Evolutionary conservation across 2,329 filamentous ascomycete species (phyloP), one percentile per base, ranked within the genome.

Genomic region (Colletotrichum tropicale): DNA sequence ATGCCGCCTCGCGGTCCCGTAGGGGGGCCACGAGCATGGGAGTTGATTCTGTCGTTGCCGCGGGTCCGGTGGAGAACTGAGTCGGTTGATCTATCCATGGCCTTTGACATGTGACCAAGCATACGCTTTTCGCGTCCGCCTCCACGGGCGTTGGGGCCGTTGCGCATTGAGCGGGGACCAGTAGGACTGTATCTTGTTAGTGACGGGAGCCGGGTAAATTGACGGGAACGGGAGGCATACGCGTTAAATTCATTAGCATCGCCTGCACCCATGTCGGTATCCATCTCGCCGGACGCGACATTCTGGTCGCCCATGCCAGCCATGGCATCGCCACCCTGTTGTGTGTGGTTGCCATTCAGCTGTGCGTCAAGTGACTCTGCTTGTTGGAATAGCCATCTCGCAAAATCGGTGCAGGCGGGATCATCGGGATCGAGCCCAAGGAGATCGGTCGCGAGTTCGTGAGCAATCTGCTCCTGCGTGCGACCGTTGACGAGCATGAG

Each of bases 401-500:
- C 93, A 83, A 99, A 98, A 70, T 96, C 9, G 95, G 95, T 78
- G 93, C 93, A 66, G 94, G 93, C 93, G 66, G 94, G 92, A 80
- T 98, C 96, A 76, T 98, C 96, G 62, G 95, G 93, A 4, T 92
- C 92, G 6, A 98, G 90, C 73, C 93, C 93, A 4, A 99, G 91
- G 56, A 99, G 90, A 80, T 99, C 97, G 78, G 93, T 94, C 2
- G 96, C 94, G 16, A 99, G 92, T 83, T 99, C 97, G 58, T 91
- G 88, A 12, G 96, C 94, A 78, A 99, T 96, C 83, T 98, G 94
- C 66, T 96, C 93, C 83, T 98, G 94, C 6, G 94, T 96, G 85
- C 98, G 98, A 81, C 96, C 95, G 86, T 98, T 98, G 77, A 95
- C 95, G 36, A 99, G 91, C 96, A 98, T 98, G 78, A 98, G 92